These are phyloP conservation scores for Hypomyces rosellus DNA, from an alignment of 2,329 filamentous ascomycete genomes.

Conservation along the genomic window DNA sequence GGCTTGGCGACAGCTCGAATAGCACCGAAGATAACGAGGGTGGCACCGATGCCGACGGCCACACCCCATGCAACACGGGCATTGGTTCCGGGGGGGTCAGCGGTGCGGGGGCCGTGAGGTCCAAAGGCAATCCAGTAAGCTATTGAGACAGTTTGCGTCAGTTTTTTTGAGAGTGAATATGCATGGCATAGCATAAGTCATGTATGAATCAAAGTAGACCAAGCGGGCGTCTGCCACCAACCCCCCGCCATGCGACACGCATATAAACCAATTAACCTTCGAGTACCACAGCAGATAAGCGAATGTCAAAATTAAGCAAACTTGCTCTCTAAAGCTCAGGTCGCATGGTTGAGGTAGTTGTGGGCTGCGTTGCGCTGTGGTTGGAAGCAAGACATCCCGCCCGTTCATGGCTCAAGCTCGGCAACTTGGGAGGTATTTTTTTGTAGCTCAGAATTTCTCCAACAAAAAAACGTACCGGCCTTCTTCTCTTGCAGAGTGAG, in stretches of 20 bases:
- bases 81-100: constrained; percentile 75
- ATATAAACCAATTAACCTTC: too few relatives aligned
- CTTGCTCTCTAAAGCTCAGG: background rate
- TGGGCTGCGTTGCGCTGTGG: constrained; percentile 3
- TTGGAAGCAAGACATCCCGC: background rate
- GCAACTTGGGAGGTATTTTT: constrained; percentile 31
- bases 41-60: constrained; percentile 57
- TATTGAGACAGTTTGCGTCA: constrained; percentile 44
- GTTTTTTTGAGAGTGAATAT: constrained; percentile 18
- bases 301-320: too few relatives aligned
- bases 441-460: background rate
- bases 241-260: too few relatives aligned
- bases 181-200: background rate
- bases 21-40: constrained; percentile 63
- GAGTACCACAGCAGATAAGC: too few relatives aligned
- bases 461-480: constrained; percentile 66
- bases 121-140: constrained; percentile 99
- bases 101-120: constrained; percentile 85
- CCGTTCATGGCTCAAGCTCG: constrained; percentile 13
- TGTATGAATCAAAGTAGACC: too few relatives aligned
- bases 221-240: too few relatives aligned
- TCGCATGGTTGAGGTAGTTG: constrained; percentile 3
- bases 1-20: constrained; percentile 68
- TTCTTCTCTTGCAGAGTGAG: constrained; percentile 97
- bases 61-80: constrained; percentile 73